Evolutionary conservation across 2,329 filamentous ascomycete species (phyloP).

Genomic region (Calonectria ilicicola): DNA sequence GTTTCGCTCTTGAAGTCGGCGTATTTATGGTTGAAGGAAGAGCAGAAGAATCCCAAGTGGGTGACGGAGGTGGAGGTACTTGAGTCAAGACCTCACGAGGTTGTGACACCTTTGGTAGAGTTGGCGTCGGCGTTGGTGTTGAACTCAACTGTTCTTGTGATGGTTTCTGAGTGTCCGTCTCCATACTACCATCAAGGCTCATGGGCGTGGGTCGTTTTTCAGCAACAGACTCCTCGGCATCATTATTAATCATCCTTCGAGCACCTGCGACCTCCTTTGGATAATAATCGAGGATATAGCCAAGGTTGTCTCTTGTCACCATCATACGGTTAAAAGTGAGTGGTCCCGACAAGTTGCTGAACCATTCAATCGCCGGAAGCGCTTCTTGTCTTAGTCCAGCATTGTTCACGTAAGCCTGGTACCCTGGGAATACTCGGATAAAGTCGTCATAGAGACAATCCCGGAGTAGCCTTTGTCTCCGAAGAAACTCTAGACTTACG

Average conservation of each 20-base stretch:
- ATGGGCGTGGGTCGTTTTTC: neutral
- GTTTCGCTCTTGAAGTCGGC: conserved; percentile 24
- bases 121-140: neutral
- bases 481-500: conserved; percentile 55
- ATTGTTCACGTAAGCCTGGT: conserved; percentile 53
- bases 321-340: conserved; percentile 48
- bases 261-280: conserved; percentile 45
- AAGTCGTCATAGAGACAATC: conserved; percentile 66
- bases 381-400: conserved; percentile 40
- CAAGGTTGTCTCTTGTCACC: conserved; percentile 51
- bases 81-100: conserved; percentile 25
- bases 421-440: conserved; percentile 58
- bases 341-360: conserved; percentile 44
- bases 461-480: conserved; percentile 48
- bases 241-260: conserved; percentile 26
- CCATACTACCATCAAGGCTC: conserved; percentile 28
- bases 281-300: conserved; percentile 49
- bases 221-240: neutral
- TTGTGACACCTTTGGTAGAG: conserved; percentile 24
- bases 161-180: conserved; percentile 25
- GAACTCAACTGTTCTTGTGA: neutral
- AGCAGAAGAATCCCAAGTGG: conserved; percentile 28
- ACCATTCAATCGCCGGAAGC: conserved; percentile 58
- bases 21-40: conserved; percentile 32
- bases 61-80: conserved; percentile 30